Evolutionary conservation across 495 filamentous ascomycete species (phyloP).

Genomic region (Neurospora cerealis): DNA sequence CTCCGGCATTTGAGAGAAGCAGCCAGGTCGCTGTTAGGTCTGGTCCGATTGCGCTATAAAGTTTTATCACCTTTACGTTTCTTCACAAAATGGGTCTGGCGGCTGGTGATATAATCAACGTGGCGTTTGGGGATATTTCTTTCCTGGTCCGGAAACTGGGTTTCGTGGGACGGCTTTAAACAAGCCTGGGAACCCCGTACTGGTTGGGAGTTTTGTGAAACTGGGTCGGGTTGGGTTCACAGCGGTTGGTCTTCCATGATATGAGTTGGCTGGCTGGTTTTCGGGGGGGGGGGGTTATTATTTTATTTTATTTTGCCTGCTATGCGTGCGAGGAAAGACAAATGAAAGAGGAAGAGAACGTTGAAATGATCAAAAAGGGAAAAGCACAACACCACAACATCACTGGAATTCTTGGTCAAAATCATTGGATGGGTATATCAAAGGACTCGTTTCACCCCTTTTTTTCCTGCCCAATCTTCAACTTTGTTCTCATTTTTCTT

Average conservation of each 20-base stretch:
- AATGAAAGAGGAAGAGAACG: neutral
- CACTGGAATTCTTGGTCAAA: neutral
- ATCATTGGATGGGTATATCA: neutral
- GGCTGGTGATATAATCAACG: constrained; percentile 2
- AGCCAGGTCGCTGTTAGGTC: constrained; percentile 1
- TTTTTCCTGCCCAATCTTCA: neutral
- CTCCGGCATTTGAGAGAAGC: neutral
- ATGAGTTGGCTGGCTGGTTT: neutral
- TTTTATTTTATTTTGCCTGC: neutral
- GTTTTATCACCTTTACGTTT: constrained; percentile 1
- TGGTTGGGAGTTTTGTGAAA: neutral
- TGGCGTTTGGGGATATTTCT: constrained; percentile 1
- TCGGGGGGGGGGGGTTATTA: neutral
- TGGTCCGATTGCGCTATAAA: neutral
- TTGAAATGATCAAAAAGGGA: neutral
- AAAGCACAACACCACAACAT: neutral
- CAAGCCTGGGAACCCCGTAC: neutral
- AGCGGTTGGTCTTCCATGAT: neutral
- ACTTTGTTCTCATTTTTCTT: neutral
- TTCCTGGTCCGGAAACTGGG: neutral
- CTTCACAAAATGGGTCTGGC: constrained; percentile 3
- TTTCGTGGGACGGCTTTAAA: neutral
- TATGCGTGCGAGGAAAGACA: neutral
- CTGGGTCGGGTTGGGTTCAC: neutral
- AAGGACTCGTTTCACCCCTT: neutral